Base-by-base conservation (phyloP, 352 stramenopile species). In the Phytophthora tentaculata region DNA sequence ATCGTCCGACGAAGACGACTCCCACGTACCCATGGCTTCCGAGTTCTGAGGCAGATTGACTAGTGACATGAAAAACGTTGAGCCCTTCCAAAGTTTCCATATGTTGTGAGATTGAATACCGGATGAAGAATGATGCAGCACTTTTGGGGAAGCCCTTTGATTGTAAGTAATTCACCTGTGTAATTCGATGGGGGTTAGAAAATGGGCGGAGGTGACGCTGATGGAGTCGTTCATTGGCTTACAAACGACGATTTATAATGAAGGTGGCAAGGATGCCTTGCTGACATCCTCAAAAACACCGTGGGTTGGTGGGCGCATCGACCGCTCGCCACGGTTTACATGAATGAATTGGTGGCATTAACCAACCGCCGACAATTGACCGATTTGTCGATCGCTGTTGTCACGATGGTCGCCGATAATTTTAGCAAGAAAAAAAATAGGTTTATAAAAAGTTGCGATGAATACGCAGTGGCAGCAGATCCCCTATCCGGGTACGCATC, bases 61-160 rank as follows among this genome's bases (percentile, higher is more conserved):
- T 26, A 73, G 65, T 59, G 59, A 64, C 58, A 73, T 55, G 59
- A 51, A 62, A 53, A 53, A 51, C 32, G 57, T 22, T 47, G 24
- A 22, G 12, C 0, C 12, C 16, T 44, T 67, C 51, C 19, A 53
- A 73, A 56, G 24, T 58, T 60, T 68, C 52, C 44, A 62, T 35
- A 37, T 48, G 20, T 10, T 44, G 35, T 9, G 28, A 47, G 2
- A 54, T n/a, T 0, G 14, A 49, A 66, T 66, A 51, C n/a, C 58
- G 8, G 17, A 2, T 13, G 32, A 49, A 52, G 19, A 23, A 45
- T 19, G 45, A 5, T 37, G 3, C 13, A 52, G 26, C 24, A 3
- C 1, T 19, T 37, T 53, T 44, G 24, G 28, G 3, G 7, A 20
- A 24, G 35, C 8, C 0, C 2, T 12, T 19, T 14, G n/a, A 44